Evolutionary conservation across 768 basidiomycete genomes (phyloP).

Genomic region (Phylloporus arenicola): DNA sequence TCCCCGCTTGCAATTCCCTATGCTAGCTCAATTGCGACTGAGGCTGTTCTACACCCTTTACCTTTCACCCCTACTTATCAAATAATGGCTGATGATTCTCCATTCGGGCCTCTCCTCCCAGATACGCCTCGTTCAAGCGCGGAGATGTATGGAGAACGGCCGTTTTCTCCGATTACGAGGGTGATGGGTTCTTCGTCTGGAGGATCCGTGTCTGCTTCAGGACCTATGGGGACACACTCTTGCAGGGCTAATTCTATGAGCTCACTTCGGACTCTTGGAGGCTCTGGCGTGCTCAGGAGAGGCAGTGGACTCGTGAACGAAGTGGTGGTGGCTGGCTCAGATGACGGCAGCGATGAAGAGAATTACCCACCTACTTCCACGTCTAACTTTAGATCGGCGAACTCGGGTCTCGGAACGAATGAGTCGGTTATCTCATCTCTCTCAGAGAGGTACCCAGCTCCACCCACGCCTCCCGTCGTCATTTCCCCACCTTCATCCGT

Average conservation of each 20-base stretch:
- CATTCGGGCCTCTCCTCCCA: conserved; percentile 28
- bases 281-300: conserved; percentile 8
- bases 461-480: conserved; percentile 25
- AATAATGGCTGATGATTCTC: conserved; percentile 21
- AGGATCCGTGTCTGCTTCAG: background rate
- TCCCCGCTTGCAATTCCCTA: conserved; percentile 11
- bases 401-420: background rate
- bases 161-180: conserved; percentile 25
- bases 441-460: conserved; percentile 28
- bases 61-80: conserved; percentile 17
- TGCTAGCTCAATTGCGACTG: background rate
- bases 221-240: conserved; percentile 1
- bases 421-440: conserved; percentile 21
- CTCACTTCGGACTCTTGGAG: conserved; percentile 6
- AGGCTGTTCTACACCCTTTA: conserved; percentile 1
- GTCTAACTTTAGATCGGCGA: background rate
- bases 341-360: conserved; percentile 1
- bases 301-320: conserved; percentile 19
- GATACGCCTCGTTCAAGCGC: conserved; percentile 27
- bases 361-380: background rate
- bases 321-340: background rate
- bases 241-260: conserved; percentile 11
- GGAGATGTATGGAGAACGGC: conserved; percentile 23
- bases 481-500: conserved; percentile 23
- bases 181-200: conserved; percentile 19